phyloP scores from a whole-genome alignment of 495 filamentous ascomycete genomes.

The Aspergillus cavernicola region DNA sequence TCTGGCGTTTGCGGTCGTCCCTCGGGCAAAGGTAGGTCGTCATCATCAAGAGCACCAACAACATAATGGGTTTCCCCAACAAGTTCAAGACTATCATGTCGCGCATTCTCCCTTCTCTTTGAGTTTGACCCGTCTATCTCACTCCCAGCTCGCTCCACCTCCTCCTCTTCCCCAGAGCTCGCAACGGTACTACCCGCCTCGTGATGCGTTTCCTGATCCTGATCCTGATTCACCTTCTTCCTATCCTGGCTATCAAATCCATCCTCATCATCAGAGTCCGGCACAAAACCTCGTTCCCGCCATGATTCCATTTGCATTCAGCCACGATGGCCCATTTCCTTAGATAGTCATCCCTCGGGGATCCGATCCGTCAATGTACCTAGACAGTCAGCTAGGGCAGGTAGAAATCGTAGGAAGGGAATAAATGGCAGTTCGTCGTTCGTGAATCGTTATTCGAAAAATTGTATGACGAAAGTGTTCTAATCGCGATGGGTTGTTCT shows the following conservation, averaged over 20 bases:
- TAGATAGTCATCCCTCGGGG: constrained; percentile 28
- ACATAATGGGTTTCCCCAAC: background rate
- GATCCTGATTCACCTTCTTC: constrained; percentile 6
- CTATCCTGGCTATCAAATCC: constrained; percentile 42
- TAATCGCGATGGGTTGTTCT: background rate
- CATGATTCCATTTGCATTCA: constrained; percentile 57
- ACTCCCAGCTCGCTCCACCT: background rate
- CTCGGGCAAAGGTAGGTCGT: constrained; percentile 1
- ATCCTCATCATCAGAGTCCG: constrained; percentile 60
- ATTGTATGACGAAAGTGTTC: background rate
- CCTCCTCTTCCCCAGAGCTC: background rate
- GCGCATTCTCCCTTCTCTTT: background rate
- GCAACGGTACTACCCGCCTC: constrained; percentile 19
- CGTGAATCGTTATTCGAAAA: too few species aligned
- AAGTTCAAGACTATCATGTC: background rate
- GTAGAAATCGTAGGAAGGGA: too few species aligned
- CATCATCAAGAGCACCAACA: background rate
- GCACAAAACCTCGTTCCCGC: constrained; percentile 59
- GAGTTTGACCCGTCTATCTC: background rate
- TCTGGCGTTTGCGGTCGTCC: background rate
- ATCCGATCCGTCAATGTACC: too few species aligned
- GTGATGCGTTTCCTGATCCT: constrained; percentile 5
- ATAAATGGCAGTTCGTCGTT: too few species aligned
- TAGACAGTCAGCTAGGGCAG: too few species aligned
- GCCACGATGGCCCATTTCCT: constrained; percentile 40